A percentile compares a stretch with the other conserved stretches of the same genome.
Conservation (phyloP, 2,329 filamentous ascomycete genomes). For the Fusarium dlaminii region DNA sequence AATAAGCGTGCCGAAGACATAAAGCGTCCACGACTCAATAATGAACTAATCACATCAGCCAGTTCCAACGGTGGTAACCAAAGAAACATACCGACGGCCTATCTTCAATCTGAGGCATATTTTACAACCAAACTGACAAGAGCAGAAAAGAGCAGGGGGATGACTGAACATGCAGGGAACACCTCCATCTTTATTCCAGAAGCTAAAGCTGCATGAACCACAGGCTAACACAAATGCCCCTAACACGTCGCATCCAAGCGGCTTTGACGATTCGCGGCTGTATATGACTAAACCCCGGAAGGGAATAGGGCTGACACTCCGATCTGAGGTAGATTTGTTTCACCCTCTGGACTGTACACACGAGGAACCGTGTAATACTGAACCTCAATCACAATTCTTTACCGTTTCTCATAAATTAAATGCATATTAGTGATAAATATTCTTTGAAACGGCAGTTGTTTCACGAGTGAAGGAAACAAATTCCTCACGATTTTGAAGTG, state of each 20-base stretch:
- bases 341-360: background rate
- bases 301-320: background rate
- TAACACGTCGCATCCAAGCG: background rate
- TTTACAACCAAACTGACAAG: background rate
- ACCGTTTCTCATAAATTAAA: accelerated
- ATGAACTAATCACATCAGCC: conserved; percentile 32
- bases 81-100: background rate
- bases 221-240: background rate
- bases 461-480: background rate
- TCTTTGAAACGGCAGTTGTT: accelerated
- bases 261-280: background rate
- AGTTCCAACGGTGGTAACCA: accelerated
- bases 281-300: background rate
- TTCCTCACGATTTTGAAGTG: accelerated
- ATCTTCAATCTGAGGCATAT: background rate
- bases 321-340: background rate
- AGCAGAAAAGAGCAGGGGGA: background rate
- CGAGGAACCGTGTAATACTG: background rate
- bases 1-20: conserved; percentile 45
- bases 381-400: accelerated
- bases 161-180: too few relatives aligned
- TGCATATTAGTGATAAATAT: accelerated
- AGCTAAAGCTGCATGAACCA: background rate
- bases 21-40: conserved; percentile 46
- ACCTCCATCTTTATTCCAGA: background rate